phyloP scores from a whole-genome alignment of 1,284 basidiomycete species.

The Rhodotorula glutinis region DNA sequence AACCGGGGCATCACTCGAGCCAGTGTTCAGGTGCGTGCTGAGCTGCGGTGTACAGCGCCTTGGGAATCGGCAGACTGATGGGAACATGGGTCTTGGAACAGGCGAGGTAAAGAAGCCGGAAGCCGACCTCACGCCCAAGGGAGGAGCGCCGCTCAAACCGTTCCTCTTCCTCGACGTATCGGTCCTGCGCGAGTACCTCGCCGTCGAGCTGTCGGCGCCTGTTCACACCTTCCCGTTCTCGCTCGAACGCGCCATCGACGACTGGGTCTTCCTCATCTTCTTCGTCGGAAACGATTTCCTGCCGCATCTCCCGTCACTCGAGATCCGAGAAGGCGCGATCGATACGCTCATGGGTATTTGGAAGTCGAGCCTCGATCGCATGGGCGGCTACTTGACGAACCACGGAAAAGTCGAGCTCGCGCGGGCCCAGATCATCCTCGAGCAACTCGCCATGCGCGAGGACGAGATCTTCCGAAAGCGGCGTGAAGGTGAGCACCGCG shows the following conservation, averaged over 20 bases:
- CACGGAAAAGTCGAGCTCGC: constrained; percentile 84
- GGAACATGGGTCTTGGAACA: no score
- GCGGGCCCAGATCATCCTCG: constrained; percentile 88
- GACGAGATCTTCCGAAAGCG: constrained; percentile 92
- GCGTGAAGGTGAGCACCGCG: constrained; percentile 72
- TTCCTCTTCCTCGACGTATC: constrained; percentile 99
- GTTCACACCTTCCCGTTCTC: constrained; percentile 81
- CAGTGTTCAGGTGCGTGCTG: constrained; percentile 68
- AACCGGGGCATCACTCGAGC: constrained; percentile 89
- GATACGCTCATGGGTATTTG: constrained; percentile 94
- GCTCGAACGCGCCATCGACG: constrained; percentile 95
- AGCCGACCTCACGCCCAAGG: constrained; percentile 51
- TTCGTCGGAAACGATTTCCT: constrained; percentile 99
- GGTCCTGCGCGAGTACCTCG: constrained; percentile 92
- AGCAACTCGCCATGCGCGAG: constrained; percentile 85
- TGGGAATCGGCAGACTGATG: no score
- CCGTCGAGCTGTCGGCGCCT: constrained; percentile 85
- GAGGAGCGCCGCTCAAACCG: constrained; percentile 76
- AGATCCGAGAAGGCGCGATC: constrained; percentile 98
- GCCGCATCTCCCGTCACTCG: constrained; percentile 93
- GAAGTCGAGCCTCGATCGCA: constrained; percentile 84
- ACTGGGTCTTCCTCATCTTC: constrained; percentile 99
- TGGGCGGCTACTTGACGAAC: constrained; percentile 96
- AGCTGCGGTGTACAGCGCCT: no score
- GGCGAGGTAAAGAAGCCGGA: constrained; percentile 47